Base-by-base conservation (phyloP, 1,284 basidiomycete species). In the Cryptococcus neoformans region DNA sequence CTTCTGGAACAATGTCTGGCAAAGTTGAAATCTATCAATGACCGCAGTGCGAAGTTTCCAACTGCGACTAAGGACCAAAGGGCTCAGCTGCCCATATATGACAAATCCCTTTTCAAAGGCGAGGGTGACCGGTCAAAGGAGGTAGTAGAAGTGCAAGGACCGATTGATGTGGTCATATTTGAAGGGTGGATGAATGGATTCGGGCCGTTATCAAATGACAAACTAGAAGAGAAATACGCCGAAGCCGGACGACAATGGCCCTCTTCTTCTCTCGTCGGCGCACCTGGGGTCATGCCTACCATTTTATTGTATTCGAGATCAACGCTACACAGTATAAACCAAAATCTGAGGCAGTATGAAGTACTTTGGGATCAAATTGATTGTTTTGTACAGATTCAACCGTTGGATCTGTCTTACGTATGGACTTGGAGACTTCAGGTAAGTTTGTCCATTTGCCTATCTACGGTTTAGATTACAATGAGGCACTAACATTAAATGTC, bases 51-150 rank as follows among this genome's bases (percentile, higher is more conserved):
- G 14, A 21, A 21, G 17, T 14, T 4, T 35, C n/a, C 42, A 4
- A 28, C n/a, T 44, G 42, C n/a, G 3, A 47, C 45, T 21, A 16
- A 12, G 8, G 14, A 6, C 21, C 45, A 28, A 34, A 47, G 45
- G 3, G 35, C 14, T 38, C 37, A 40, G 28, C 73, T 94, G 14
- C 93, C 93, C 0, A 78, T 83, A 28, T 97, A 93, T 68, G 92
- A 97, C 68, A 97, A 97, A 80, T 88, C 87, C 60, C 73, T 87
- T 44, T 84, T 83, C 65, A 74, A 75, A 47, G 93, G 93, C 2
- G 81, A 88, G 71, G 93, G 93, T 0, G 94, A 97, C 73, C 85
- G 93, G 4, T 73, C 84, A 17, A 7, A 11, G 6, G 79, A 80
- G 45, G 62, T 54, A 2, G 53, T 64, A 1, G n/a, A 44, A 0